Evolutionary conservation across 768 basidiomycete species (phyloP).

Genomic region (Kwoniella pini): DNA sequence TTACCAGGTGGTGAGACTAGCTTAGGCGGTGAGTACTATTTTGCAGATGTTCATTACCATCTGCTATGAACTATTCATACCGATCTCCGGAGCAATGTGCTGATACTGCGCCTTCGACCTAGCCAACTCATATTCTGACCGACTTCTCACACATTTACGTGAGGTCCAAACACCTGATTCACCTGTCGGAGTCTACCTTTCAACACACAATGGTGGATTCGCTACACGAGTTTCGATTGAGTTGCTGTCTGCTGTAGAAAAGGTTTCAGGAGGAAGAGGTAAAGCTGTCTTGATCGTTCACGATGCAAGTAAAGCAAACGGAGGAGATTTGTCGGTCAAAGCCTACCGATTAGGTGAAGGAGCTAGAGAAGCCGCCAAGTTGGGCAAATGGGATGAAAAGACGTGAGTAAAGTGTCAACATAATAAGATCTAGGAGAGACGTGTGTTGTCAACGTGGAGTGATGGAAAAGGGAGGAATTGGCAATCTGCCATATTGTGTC

Average conservation of each 20-base stretch:
- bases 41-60: too few relatives aligned
- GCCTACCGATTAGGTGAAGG: constrained; percentile 79
- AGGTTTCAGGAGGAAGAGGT: constrained; percentile 40
- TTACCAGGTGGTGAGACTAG: constrained; percentile 49
- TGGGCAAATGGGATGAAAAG: constrained; percentile 76
- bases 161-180: constrained; percentile 90
- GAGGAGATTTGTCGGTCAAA: constrained; percentile 83
- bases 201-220: constrained; percentile 62
- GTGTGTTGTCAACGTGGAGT: too few relatives aligned
- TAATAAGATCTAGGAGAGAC: too few relatives aligned
- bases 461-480: too few relatives aligned
- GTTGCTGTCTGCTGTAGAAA: constrained; percentile 46
- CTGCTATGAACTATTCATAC: too few relatives aligned
- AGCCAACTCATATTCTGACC: constrained; percentile 84
- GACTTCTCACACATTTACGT: constrained; percentile 68
- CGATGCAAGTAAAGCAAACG: constrained; percentile 49
- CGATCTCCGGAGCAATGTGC: too few relatives aligned
- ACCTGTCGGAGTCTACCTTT: constrained; percentile 91
- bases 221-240: constrained; percentile 46
- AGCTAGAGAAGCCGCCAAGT: constrained; percentile 80
- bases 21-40: constrained; percentile 39
- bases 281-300: constrained; percentile 52
- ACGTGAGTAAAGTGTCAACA: constrained; percentile 64
- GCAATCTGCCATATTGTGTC: too few relatives aligned
- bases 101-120: background rate